Base-by-base conservation (phyloP, 306 rosid genomes). In the Fragaria vesca region DNA sequence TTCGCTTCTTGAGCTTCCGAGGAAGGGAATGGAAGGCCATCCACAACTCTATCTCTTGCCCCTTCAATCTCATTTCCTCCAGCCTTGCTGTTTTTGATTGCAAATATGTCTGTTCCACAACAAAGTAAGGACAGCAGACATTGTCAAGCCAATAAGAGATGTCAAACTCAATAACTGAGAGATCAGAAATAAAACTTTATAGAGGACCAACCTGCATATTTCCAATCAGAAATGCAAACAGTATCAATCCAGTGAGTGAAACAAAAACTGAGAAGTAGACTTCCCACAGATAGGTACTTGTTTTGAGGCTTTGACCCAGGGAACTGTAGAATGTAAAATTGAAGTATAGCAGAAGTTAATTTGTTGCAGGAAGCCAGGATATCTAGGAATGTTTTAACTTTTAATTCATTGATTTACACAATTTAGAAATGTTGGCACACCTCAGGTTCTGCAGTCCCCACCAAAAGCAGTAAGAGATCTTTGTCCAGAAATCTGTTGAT, bases 361-460 rank as follows among this genome's bases (percentile, higher is more conserved):
- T 2, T 70, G 43, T 18, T 47, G 40, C 12, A 70, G 4, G 8
- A 43, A 43, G 36, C 36, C 18, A 5, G 21, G 8, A 24, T 16
- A 65, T 0, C 4, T 6, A 5, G 12, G 4, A 62, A 62, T 26
- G 46, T 48, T 48, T 12, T 48, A 13, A 12, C 66, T 24, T 26
- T 12, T 8, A 24, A 20, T 18, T 8, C 0, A 4, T 9, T n/a
- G 30, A 24, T 58, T 58, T 20, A 58, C 26, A 24, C 21, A 2
- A n/a, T n/a, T 9, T 3, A 26, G 34, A 24, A 21, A 26, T 60
- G 32, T 50, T 18, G 0, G 40, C 52, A 32, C 20, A 78, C 76
- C 72, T 36, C 43, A 79, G 8, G 38, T 66, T 81, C 57, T 80
- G 74, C 38, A 81, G 60, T 30, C 85, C 85, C 85, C 85, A 82